Base-by-base conservation (phyloP, 2,329 filamentous ascomycete species). In the Dothideomycetes sp. region DNA sequence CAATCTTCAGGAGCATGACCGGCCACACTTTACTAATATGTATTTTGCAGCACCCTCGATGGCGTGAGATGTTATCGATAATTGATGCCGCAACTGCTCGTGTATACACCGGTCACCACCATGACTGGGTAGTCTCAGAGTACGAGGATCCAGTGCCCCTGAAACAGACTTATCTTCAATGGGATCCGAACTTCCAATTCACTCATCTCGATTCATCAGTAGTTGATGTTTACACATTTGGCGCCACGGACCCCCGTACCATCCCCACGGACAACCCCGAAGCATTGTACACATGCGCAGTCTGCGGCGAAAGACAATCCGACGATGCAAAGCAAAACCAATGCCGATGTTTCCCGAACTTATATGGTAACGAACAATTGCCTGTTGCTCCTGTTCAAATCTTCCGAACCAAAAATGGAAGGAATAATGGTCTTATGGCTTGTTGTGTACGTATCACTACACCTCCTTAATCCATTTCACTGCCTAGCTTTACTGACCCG, bases 371-470 rank as follows among this genome's bases (percentile, higher is more conserved):
- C 23, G 54, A 63, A 3, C 62, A 59, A 40, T 51, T 62, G 4
- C 55, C 56, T 12, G 55, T 58, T 8, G 51, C 59, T 1, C 68
- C 71, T 0, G 65, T 76, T 1, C 71, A 75, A 47, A 58, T 76
- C 8, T 73, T 70, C 49, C 64, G 66, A 13, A 76, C 71, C 0
- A 52, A 63, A 0, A 66, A 69, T 37, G 71, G 70, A 4, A 70
- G 69, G 37, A 74, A 74, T 49, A 76, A 76, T 41, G 72, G 73
- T 0, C 59, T 76, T 1, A 43, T 65, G 23, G 67, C 68, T 1
- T 54, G 65, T 45, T 56, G 61, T 49, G 47, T 45, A 22, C 27
- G 32, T 41, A 6, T 17, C 18, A 7, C 2, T 20, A 7, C 18
- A 5, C 4, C 8, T 15, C 15, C 23, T n/a, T n/a, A 34, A 6